Percentiles rank a stretch among this genome's conserved stretches.
phyloP scores from a whole-genome alignment of 2,329 filamentous ascomycete genomes.

The Fusarium secorum region DNA sequence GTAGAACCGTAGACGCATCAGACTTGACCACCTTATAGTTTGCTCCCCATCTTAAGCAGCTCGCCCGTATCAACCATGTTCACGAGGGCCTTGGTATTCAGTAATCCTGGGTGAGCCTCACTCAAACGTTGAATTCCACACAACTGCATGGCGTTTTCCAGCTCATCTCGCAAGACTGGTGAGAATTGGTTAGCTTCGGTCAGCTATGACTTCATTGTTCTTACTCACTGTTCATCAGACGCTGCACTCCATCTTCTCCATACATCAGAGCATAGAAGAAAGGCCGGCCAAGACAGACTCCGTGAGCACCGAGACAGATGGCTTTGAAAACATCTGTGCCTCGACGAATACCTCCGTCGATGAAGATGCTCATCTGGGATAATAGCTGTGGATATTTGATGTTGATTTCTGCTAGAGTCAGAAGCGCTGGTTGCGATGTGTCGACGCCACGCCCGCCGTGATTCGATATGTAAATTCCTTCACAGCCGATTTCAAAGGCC shows the following conservation, averaged over 20 bases:
- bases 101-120: background rate
- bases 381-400: background rate
- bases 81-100: background rate
- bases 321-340: background rate
- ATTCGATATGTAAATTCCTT: background rate
- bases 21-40: rapidly evolving
- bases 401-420: background rate
- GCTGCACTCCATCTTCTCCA: background rate
- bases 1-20: rapidly evolving
- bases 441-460: background rate
- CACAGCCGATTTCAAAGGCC: background rate
- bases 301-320: background rate
- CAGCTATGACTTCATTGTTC: rapidly evolving
- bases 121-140: rapidly evolving
- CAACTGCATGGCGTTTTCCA: background rate
- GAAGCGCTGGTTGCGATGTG: background rate
- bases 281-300: background rate
- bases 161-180: background rate
- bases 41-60: rapidly evolving
- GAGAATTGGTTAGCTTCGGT: rapidly evolving
- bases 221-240: background rate
- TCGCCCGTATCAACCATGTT: background rate
- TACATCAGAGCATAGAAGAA: background rate
- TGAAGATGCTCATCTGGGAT: rapidly evolving
- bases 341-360: background rate